These are phyloP conservation scores for Blastomyces emzantsi DNA, from an alignment of 2,329 filamentous ascomycete genomes.

Conservation along the genomic window DNA sequence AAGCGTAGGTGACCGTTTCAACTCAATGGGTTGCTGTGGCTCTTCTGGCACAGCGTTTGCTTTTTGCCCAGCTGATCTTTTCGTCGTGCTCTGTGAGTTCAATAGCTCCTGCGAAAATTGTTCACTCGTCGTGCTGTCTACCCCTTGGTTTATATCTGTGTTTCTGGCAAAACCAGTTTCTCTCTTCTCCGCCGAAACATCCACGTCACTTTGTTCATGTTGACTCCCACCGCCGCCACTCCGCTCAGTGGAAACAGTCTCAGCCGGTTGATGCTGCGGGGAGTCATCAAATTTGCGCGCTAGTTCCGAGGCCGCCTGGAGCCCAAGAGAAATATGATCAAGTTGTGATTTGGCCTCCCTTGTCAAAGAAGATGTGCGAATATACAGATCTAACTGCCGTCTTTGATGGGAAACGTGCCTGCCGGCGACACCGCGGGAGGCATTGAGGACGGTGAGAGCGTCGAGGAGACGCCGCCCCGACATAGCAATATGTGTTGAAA, in stretches of 20 bases:
- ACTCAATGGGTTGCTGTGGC: not conserved
- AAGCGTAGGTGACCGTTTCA: not conserved
- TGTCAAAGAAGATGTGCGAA: constrained; percentile 54
- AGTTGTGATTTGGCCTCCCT: constrained; percentile 54
- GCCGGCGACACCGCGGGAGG: constrained; percentile 57
- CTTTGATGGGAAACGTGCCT: constrained; percentile 52
- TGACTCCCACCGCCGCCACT: not conserved
- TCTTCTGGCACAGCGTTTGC: no score
- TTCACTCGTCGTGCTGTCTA: not conserved
- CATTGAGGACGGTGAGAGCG: constrained; percentile 59
- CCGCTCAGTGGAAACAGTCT: not conserved
- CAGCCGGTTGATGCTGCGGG: constrained; percentile 2
- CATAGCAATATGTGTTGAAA: constrained; percentile 29
- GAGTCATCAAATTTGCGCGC: constrained; percentile 49
- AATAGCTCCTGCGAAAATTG: not conserved
- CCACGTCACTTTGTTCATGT: not conserved
- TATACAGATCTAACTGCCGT: constrained; percentile 55
- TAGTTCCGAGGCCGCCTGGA: constrained; percentile 52
- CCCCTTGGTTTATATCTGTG: not conserved
- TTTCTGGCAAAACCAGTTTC: not conserved
- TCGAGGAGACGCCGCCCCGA: constrained; percentile 59
- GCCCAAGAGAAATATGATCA: constrained; percentile 52
- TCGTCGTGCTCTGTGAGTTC: no score
- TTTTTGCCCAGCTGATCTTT: not conserved
- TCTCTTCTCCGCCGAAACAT: not conserved